Evolutionary conservation across 2,329 filamentous ascomycete species (phyloP).

Genomic region (Fusarium sp.): DNA sequence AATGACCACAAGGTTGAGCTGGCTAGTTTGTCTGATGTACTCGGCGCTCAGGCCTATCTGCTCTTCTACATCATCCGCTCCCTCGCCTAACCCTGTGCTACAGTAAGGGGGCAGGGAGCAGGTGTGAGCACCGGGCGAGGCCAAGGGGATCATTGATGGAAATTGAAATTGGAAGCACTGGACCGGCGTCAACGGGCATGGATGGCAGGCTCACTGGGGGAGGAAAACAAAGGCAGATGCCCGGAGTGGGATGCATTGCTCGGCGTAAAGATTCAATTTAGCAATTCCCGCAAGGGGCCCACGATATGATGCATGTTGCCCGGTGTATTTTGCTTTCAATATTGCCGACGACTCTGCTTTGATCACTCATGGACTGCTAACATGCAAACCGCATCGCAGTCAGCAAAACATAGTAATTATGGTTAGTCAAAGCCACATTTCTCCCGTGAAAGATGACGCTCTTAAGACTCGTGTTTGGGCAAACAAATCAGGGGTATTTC

Average conservation of each 20-base stretch:
- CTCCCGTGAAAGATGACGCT: not conserved
- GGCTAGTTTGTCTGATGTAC: conserved; percentile 85
- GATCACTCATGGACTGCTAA: too few species aligned
- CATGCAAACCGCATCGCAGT: not conserved
- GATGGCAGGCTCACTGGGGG: conserved; percentile 2
- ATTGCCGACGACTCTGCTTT: not conserved
- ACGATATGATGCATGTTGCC: not conserved
- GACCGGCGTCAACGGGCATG: conserved; percentile 27
- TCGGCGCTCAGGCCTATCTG: conserved; percentile 88
- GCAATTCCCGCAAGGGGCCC: conserved; percentile 12
- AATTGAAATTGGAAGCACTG: not conserved
- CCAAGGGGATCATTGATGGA: not conserved
- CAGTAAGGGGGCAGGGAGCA: not conserved
- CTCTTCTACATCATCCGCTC: conserved; percentile 85
- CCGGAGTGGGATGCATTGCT: conserved; percentile 33
- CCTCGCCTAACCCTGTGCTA: conserved; percentile 55
- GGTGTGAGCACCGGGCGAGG: not conserved
- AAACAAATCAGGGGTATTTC: not conserved
- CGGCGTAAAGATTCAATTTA: conserved; percentile 33
- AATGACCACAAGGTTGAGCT: conserved; percentile 94
- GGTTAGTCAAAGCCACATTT: not conserved
- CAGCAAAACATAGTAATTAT: not conserved
- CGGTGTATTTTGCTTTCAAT: not conserved
- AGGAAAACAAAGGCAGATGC: conserved; percentile 10
- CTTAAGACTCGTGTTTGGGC: not conserved